Conservation (phyloP, 2,329 filamentous ascomycete species). For the Pestalotiopsis sp. region DNA sequence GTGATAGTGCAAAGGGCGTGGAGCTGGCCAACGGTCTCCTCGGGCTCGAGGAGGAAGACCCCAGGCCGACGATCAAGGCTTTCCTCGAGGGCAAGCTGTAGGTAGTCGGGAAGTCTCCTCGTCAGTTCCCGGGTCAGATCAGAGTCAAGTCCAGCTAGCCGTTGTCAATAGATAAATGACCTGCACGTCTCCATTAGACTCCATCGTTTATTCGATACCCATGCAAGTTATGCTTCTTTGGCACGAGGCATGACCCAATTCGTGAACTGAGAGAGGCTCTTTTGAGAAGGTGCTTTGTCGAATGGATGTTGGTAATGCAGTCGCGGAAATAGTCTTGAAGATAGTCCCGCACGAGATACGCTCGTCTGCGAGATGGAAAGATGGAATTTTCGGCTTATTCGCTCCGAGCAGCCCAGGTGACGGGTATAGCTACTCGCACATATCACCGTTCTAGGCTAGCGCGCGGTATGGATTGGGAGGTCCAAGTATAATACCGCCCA, state of each 20-base stretch:
- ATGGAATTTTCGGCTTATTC: neutral
- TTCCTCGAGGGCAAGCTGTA: conserved; percentile 21
- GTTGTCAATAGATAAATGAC: neutral
- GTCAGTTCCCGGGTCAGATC: too few species aligned
- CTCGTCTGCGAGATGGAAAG: neutral
- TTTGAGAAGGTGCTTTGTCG: neutral
- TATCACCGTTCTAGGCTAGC: neutral
- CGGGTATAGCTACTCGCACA: neutral
- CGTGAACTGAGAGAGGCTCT: neutral
- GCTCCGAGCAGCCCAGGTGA: neutral
- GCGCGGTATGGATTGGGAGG: neutral
- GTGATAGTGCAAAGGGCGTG: conserved; percentile 21
- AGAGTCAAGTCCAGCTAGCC: neutral
- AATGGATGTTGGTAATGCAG: neutral
- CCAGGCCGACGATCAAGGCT: conserved; percentile 22
- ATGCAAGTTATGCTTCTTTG: neutral
- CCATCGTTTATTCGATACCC: neutral
- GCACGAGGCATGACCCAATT: neutral
- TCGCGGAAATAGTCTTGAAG: neutral
- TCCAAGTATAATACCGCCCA: neutral
- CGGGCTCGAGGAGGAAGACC: conserved; percentile 28
- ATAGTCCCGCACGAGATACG: neutral
- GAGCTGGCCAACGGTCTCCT: conserved; percentile 25
- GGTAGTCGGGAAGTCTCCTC: neutral
- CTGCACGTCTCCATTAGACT: neutral